These are phyloP conservation scores for Diddensiella transvaalensis DNA, from an alignment of 805 yeast species.

Conservation along the genomic window DNA sequence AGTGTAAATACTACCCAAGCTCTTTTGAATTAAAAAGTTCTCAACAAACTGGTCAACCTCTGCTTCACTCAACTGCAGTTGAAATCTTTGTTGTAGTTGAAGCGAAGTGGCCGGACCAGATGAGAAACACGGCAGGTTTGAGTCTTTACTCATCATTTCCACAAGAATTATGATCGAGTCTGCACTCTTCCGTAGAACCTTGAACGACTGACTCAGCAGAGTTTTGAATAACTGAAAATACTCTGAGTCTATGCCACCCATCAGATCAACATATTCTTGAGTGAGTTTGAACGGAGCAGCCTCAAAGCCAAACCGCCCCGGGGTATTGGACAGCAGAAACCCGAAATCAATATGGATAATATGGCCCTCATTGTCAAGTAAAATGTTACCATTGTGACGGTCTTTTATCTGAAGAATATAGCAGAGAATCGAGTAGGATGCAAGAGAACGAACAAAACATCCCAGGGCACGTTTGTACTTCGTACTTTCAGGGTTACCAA, in stretches of 20 bases:
- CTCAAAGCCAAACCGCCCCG: conserved; percentile 96
- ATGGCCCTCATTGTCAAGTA: conserved; percentile 95
- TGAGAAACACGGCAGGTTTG: conserved; percentile 84
- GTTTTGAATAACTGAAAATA: conserved; percentile 57
- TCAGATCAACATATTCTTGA: conserved; percentile 77
- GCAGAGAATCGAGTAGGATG: conserved; percentile 90
- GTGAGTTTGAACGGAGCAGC: conserved; percentile 97
- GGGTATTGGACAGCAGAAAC: conserved; percentile 85
- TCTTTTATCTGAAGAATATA: conserved; percentile 91
- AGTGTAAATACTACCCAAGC: conserved; percentile 84
- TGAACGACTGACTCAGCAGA: conserved; percentile 69
- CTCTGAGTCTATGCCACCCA: conserved; percentile 73
- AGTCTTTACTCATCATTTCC: conserved; percentile 90
- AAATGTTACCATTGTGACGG: conserved; percentile 96
- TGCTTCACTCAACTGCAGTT: conserved; percentile 64
- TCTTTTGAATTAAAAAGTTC: conserved; percentile 66
- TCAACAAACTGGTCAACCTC: conserved; percentile 81
- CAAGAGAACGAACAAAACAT: conserved; percentile 80
- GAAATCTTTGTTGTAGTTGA: conserved; percentile 72
- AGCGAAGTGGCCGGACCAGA: conserved; percentile 82
- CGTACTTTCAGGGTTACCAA: conserved; percentile 50
- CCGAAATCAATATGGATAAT: conserved; percentile 92
- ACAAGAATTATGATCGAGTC: conserved; percentile 78
- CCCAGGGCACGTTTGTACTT: conserved; percentile 71
- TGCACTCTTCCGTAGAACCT: conserved; percentile 64